Base-by-base conservation (phyloP, 495 filamentous ascomycete species). In the Neurospora sp. region DNA sequence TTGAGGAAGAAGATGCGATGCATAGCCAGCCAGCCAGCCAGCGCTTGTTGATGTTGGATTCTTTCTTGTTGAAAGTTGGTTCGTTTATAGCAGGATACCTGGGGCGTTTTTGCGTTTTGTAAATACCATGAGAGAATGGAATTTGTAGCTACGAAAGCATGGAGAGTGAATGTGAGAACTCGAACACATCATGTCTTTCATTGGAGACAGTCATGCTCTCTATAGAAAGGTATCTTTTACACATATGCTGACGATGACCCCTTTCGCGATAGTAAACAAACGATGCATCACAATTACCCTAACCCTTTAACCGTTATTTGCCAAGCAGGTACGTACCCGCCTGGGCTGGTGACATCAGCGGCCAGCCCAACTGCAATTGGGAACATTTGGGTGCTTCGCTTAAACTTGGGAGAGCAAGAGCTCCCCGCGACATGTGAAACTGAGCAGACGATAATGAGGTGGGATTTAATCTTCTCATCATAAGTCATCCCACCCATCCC, bases 51-150 rank as follows among this genome's bases (percentile, higher is more conserved):
- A 35, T 72, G 39, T 72, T 54, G 31, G 41, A 46, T 72, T 46
- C 0, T 4, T 42, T 46, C 23, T 71, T 44, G 70, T 27, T 18
- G 23, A 20, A 72, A 37, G 0, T 66, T 66, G 12, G 5, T 1
- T 62, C 54, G 23, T 62, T 31, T 72, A 71, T 71, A 31, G 35
- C 41, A 70, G 74, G 69, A 72, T 35, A 38, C 31, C 8, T 23
- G 71, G 5, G 46, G 74, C 54, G 49, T 72, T 40, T 40, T 41
- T 72, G 54, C 8, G 49, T 62, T 75, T 66, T 75, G 74, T 54
- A 38, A 41, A 23, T 38, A 70, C 71, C 60, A 70, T 49, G 46
- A 72, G 74, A 72, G 71, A 72, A 54, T 37, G 71, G 71, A 39
- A 41, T 42, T 7, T 35, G n/a, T 40, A 69, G 62, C 5, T 35